Base-by-base conservation (phyloP, 495 filamentous ascomycete genomes). In the Tuber aestivum region DNA sequence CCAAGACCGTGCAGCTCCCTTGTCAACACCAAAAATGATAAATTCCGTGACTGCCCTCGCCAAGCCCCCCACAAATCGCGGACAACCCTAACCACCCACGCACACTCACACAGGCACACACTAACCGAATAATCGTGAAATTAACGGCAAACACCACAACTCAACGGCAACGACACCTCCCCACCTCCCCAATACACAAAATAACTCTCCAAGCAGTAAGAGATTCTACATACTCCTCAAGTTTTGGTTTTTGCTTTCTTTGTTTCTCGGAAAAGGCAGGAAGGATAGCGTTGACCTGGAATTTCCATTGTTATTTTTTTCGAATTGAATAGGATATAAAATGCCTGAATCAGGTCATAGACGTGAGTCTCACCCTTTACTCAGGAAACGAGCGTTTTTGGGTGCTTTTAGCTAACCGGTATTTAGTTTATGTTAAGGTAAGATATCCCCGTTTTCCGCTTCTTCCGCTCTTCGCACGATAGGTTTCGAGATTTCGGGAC, bases 331-430 rank as follows among this genome's bases (percentile, higher is more conserved):
- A 23, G 23, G 61, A 68, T 72, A 65, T 70, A 81, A 70, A 71
- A 82, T 82, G 81, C 81, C 81, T 72, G 81, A 82, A 68, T 74
- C 74, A 41, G 77, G 79, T 71, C 81, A 82, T 71, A 79, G 81
- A 82, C 75, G 81, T 82, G 79, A 56, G 77, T 65, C n/a, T 38
- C 3, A 50, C n/a, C 69, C 7, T 35, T 73, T 10, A 10, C 18
- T 21, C 20, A 5, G 10, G 71, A 73, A 35, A 41, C 21, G 38
- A 35, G 72, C 41, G 21, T 23, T 72, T 45, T 32, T 44, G 45
- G 41, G 18, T 40, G n/a, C 44, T 69, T 18, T 73, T 27, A 37
- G 41, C 76, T 82, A 80, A 82, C 40, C 27, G 42, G 42, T 4
- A 37, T 20, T 27, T 44, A 82, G 80, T 82, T 56, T 82, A 82